These are phyloP conservation scores for Cryptococcus amylolentus DNA, from an alignment of 1,284 basidiomycete genomes.

Conservation along the genomic window DNA sequence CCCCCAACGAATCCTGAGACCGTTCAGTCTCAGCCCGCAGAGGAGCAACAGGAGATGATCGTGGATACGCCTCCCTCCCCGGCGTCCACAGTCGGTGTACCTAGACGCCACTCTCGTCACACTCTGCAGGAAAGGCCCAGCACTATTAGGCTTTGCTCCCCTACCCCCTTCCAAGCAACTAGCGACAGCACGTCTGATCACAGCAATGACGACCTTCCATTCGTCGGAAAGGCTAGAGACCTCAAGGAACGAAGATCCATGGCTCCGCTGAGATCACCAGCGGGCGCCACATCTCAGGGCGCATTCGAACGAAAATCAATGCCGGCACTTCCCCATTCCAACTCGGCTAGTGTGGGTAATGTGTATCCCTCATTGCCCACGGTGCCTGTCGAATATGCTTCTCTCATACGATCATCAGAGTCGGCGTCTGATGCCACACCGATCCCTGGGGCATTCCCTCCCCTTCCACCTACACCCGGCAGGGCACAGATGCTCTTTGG, in stretches of 20 bases:
- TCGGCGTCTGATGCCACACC: constrained; percentile 3
- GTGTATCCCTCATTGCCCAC: constrained; percentile 36
- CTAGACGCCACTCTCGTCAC: constrained; percentile 32
- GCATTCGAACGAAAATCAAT: constrained; percentile 31
- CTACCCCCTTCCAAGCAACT: constrained; percentile 15
- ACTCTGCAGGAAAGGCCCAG: constrained; percentile 33
- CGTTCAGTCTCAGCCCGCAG: neutral
- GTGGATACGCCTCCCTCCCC: constrained; percentile 33
- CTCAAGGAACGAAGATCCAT: constrained; percentile 37
- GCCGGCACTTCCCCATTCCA: constrained; percentile 23
- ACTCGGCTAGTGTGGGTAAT: constrained; percentile 18
- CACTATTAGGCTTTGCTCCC: constrained; percentile 38
- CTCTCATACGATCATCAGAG: neutral
- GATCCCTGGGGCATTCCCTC: constrained; percentile 20
- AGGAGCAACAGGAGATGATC: constrained; percentile 19
- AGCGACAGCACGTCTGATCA: neutral
- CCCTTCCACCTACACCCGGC: constrained; percentile 12
- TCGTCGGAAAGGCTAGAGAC: constrained; percentile 22
- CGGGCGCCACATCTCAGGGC: neutral
- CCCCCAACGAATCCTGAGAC: neutral
- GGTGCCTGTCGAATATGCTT: constrained; percentile 12
- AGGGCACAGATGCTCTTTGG: constrained; percentile 28
- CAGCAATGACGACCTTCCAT: constrained; percentile 35
- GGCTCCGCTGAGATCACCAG: constrained; percentile 20
- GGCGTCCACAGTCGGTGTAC: constrained; percentile 42